Percentiles rank a stretch among this genome's conserved stretches.
Evolutionary conservation across 2,329 filamentous ascomycete species (phyloP).

Genomic region (Paraphoma chrysanthemicola): DNA sequence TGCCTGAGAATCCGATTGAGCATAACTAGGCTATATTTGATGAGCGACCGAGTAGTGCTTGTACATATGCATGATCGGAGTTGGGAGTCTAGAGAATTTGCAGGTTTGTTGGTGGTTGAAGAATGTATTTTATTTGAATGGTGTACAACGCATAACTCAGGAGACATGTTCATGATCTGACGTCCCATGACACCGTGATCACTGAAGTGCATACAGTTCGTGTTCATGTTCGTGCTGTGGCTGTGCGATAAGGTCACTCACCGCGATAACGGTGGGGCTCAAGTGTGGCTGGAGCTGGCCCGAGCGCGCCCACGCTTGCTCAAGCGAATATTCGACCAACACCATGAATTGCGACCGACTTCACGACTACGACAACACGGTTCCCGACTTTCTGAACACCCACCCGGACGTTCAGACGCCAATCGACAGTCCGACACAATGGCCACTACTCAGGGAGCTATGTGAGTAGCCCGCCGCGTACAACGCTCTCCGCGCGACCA

Average conservation of each 20-base stretch:
- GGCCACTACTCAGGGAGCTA: slow-evolving; percentile 51
- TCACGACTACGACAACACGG: slow-evolving; percentile 41
- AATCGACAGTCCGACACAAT: slow-evolving; percentile 47
- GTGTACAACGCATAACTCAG: too few species aligned
- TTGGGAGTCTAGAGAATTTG: not conserved
- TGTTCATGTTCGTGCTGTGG: too few species aligned
- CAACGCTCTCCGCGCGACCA: slow-evolving; percentile 5
- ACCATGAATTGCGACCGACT: slow-evolving; percentile 5
- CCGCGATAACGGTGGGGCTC: too few species aligned
- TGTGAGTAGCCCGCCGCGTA: slow-evolving; percentile 39
- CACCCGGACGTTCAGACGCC: slow-evolving; percentile 43
- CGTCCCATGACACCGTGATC: too few species aligned
- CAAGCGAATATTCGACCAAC: slow-evolving; percentile 13
- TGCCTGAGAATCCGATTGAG: slow-evolving; percentile 86
- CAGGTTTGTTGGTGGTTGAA: not conserved
- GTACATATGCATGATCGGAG: not conserved
- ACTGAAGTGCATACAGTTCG: too few species aligned
- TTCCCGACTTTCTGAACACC: slow-evolving; percentile 41
- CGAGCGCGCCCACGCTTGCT: slow-evolving; percentile 18
- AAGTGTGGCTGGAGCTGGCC: slow-evolving; percentile 9
- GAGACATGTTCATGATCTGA: too few species aligned
- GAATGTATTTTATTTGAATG: not conserved
- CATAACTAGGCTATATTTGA: slow-evolving; percentile 56
- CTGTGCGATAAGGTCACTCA: too few species aligned
- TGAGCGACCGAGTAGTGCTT: not conserved